These are phyloP conservation scores for Pyrenophora graminea DNA, from an alignment of 2,329 filamentous ascomycete genomes.

Conservation along the genomic window DNA sequence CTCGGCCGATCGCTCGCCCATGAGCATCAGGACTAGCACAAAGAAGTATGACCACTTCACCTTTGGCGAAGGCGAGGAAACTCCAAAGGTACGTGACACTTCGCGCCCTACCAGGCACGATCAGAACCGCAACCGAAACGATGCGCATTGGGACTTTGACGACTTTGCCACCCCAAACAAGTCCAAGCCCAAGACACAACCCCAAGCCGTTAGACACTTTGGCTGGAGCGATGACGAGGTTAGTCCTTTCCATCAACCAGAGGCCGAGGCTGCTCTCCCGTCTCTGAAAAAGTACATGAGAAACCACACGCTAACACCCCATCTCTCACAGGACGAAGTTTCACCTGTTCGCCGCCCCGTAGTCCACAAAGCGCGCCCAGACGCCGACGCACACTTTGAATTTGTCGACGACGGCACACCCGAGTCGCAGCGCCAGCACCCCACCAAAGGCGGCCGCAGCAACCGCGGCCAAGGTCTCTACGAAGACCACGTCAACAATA, in stretches of 20 bases:
- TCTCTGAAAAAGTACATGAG: conserved; percentile 1
- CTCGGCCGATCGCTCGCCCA: conserved; percentile 21
- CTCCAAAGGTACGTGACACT: conserved; percentile 40
- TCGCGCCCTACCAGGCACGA: conserved; percentile 59
- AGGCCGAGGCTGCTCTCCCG: conserved; percentile 18
- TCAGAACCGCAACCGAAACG: conserved; percentile 12
- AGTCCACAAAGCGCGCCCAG: conserved; percentile 71
- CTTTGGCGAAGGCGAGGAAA: conserved; percentile 66
- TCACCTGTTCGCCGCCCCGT: conserved; percentile 64
- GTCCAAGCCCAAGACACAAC: conserved; percentile 64
- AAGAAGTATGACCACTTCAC: conserved; percentile 87
- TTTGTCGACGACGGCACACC: conserved; percentile 74
- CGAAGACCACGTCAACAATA: conserved; percentile 72
- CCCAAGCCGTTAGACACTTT: conserved; percentile 74
- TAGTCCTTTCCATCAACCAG: conserved; percentile 28
- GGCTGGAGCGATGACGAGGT: conserved; percentile 74
- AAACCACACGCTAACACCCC: conserved; percentile 24
- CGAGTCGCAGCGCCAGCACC: conserved; percentile 51
- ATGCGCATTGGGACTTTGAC: conserved; percentile 77
- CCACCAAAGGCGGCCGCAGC: conserved; percentile 55
- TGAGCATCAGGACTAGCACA: conserved; percentile 67
- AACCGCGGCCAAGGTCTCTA: conserved; percentile 76
- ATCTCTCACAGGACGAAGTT: conserved; percentile 54
- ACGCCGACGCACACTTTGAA: conserved; percentile 82
- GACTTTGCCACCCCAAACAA: conserved; percentile 87